Evolutionary conservation across 75 land plant genomes (phyloP).

Genomic region (Sequoia sempervirens): DNA sequence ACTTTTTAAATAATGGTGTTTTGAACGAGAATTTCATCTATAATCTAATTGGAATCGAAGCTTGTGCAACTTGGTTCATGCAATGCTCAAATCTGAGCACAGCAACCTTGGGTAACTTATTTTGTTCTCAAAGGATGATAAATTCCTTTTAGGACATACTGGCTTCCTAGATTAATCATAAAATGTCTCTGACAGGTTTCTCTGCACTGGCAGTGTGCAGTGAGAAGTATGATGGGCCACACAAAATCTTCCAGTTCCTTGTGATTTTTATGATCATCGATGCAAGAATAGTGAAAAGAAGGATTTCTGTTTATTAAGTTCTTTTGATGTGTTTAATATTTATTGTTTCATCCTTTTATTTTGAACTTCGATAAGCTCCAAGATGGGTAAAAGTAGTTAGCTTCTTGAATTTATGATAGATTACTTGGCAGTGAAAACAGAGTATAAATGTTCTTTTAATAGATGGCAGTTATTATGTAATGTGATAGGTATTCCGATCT

Average conservation of each 20-base stretch:
- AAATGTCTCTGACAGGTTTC: slow-evolving; percentile 87
- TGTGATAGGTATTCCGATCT: slow-evolving; percentile 84
- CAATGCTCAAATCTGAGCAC: not conserved
- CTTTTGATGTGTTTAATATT: too few relatives aligned
- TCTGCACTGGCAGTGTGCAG: slow-evolving; percentile 94
- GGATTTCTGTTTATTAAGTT: not conserved
- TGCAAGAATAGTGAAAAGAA: not conserved
- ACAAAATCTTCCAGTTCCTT: slow-evolving; percentile 15
- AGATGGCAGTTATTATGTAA: not conserved
- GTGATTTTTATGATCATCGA: not conserved
- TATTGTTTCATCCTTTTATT: too few relatives aligned
- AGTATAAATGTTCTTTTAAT: not conserved
- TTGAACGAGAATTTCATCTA: not conserved
- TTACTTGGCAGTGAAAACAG: not conserved
- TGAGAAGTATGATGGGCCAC: slow-evolving; percentile 88
- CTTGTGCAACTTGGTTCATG: not conserved
- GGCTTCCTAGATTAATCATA: slow-evolving; percentile 46
- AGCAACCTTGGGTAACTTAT: not conserved
- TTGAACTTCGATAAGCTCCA: too few relatives aligned
- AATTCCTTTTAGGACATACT: not conserved
- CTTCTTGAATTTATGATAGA: not conserved
- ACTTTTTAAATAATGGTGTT: too few relatives aligned
- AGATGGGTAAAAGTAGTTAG: too few relatives aligned
- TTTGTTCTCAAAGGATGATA: not conserved
- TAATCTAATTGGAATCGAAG: not conserved